Base-by-base conservation (phyloP, 1,139 yeast species). In the Taphrina sp. region DNA sequence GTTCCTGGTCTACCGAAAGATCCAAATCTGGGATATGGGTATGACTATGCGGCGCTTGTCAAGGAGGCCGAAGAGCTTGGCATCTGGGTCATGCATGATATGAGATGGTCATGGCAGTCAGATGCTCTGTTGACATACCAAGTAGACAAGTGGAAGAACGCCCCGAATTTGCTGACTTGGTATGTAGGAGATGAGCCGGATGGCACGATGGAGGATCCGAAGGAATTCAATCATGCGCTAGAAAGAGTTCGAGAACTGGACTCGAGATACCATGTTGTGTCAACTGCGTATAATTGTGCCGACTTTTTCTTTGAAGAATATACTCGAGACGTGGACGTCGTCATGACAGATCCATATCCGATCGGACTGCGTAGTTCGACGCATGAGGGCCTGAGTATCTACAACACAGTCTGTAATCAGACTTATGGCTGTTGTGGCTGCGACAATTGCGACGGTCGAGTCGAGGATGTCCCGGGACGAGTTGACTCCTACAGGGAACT, bases 331-430 rank as follows among this genome's bases (percentile, higher is more conserved):
- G 19, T 37, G n/a, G 42, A 37, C 24, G 24, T 37, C 23, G 16
- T 37, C 42, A 37, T 37, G 42, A 37, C 42, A 7, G 42, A 37
- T 37, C 42, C 42, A 19, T 37, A 37, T 37, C 42, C 42, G 16
- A 8, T 37, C 7, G 42, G 42, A 17, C 42, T 37, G 24, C 10
- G 7, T 8, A 7, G 10, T 7, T 37, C 42, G 8, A 17, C n/a
- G 24, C 10, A 10, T 16, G 7, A 8, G 7, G 42, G 24, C 14
- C 7, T 7, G 14, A 17, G 24, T 19, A 19, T 37, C 42, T 37
- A 37, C 24, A 10, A 19, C 22, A 37, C 42, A 8, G 24, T 16
- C 24, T 37, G 42, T 19, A 37, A 37, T 19, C 5, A 7, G n/a
- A 37, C 42, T 19, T 37, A 37, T 37, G 42, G 42, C 7, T 37